These are phyloP conservation scores for Ramicandelaber brevisporus DNA, from an alignment of 192 early-diverging fungal genomes.

Conservation along the genomic window DNA sequence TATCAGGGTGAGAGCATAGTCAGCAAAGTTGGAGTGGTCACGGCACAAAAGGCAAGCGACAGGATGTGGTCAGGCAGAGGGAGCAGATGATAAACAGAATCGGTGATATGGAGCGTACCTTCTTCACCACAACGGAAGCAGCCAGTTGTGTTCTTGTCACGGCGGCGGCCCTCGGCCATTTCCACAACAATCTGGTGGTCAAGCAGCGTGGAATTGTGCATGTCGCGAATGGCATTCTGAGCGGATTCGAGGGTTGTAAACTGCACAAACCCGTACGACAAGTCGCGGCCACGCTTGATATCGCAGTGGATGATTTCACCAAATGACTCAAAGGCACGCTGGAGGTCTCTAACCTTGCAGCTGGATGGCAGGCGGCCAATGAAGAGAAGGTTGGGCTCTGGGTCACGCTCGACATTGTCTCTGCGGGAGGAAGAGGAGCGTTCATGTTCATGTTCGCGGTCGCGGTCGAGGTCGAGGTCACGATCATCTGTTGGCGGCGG, in stretches of 20 bases:
- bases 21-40: no score
- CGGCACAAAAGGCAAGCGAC: no score
- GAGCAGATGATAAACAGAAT: no score
- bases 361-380: slow-evolving; percentile 12
- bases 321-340: slow-evolving; percentile 9
- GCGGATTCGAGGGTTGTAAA: slow-evolving; percentile 4
- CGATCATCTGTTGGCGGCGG: no score
- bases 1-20: no score
- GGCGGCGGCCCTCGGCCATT: slow-evolving; percentile 8
- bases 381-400: slow-evolving; percentile 11
- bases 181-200: slow-evolving; percentile 15
- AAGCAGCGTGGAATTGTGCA: slow-evolving; percentile 8
- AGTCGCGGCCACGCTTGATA: slow-evolving; percentile 6
- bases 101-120: slow-evolving; percentile 5
- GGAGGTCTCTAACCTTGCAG: slow-evolving; percentile 6
- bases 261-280: slow-evolving; percentile 14
- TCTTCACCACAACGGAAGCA: slow-evolving; percentile 17
- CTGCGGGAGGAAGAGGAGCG: no score
- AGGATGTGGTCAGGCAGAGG: no score
- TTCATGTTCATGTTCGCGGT: no score
- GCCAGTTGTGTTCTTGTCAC: slow-evolving; percentile 8
- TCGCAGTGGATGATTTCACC: slow-evolving; percentile 15
- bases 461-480: no score
- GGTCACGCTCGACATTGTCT: no score
- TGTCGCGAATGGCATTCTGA: slow-evolving; percentile 5